A percentile compares a stretch with the other conserved stretches of the same genome.
phyloP scores from a whole-genome alignment of 208 protist genomes.

The Leishmania amazonensis region DNA sequence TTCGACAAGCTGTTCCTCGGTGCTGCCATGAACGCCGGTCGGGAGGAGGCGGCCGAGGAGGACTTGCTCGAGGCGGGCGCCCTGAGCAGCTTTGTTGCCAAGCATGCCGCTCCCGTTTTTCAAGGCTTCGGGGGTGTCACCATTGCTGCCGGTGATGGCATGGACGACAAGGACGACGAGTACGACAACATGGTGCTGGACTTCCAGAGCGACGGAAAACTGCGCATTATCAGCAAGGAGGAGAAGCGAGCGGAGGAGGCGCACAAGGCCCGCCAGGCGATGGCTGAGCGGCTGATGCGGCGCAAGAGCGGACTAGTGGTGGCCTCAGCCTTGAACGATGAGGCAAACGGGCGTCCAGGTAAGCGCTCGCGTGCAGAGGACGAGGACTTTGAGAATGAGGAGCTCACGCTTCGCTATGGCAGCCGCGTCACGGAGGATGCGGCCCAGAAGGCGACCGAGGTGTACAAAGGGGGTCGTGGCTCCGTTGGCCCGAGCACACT shows the following conservation, averaged over 20 bases:
- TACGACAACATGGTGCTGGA: slow-evolving; percentile 83
- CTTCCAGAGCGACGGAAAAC: slow-evolving; percentile 72
- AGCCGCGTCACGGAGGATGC: slow-evolving; percentile 55
- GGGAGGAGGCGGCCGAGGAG: slow-evolving; percentile 57
- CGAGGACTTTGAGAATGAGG: slow-evolving; percentile 88
- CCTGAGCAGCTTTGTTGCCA: slow-evolving; percentile 78
- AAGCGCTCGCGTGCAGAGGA: slow-evolving; percentile 71
- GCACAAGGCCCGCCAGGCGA: slow-evolving; percentile 41
- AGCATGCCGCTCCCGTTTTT: slow-evolving; percentile 37
- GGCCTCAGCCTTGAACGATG: slow-evolving; percentile 59
- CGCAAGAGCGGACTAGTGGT: slow-evolving; percentile 42
- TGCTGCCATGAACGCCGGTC: slow-evolving; percentile 50
- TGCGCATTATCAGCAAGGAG: slow-evolving; percentile 82
- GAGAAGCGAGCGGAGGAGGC: slow-evolving; percentile 70
- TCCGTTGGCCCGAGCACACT: slow-evolving; percentile 22
- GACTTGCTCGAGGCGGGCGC: slow-evolving; percentile 81
- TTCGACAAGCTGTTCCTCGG: slow-evolving; percentile 86
- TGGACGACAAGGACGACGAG: slow-evolving; percentile 53
- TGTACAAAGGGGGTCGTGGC: slow-evolving; percentile 31
- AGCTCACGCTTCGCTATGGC: slow-evolving; percentile 77
- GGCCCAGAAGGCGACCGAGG: slow-evolving; percentile 32
- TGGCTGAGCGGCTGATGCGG: slow-evolving; percentile 76
- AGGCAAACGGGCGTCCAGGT: slow-evolving; percentile 36
- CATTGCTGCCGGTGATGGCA: slow-evolving; percentile 9
- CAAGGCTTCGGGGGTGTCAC: slow-evolving; percentile 28